Base-by-base conservation (phyloP, 768 basidiomycete species). In the Lentinula detonsa region DNA sequence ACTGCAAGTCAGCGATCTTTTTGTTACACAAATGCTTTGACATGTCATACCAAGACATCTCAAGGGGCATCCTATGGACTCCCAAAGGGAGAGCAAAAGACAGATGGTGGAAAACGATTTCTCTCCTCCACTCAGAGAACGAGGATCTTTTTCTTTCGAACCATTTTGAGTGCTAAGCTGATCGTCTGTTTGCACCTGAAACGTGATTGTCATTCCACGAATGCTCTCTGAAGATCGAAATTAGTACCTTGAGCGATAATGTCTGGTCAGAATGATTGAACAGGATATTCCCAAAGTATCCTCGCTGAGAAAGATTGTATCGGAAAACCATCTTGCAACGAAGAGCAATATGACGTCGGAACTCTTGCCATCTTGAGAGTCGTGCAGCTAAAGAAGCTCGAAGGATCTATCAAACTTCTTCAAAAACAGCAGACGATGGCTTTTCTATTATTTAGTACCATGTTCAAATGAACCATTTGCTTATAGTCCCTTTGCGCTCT, bases 41-140 rank as follows among this genome's bases (percentile, higher is more conserved):
- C 46, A 23, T 6, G 34, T 72, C 81, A 45, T 67, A 91, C 90
- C 90, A 23, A 98, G 84, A 68, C 96, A 98, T 61, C 97, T 81
- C 50, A 99, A 78, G 1, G 97, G 97, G 70, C 95, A 95, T 0
- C 91, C 90, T 60, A 95, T 94, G 15, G 93, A 88, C 67, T 97
- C 92, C 97, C 97, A 99, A 49, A 99, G 78, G 4, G 97, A 88
- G n/a, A 98, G 76, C 51, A 99, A 76, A 56, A 99, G 73, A 66
- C 94, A 95, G 64, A 98, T 93, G 0, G 96, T 98, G 5, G 95
- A 91, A 75, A 97, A 99, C 6, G 93, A 95, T 73, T 97, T 96
- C 72, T 98, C 96, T 42, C 96, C 95, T 51, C 95, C 95, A 65
- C 91, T 93, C 16, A 95, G 78, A 34, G 90, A 89, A 40, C 86